Conservation (phyloP, 495 filamentous ascomycete genomes). For the Lichenothelia convexa region DNA sequence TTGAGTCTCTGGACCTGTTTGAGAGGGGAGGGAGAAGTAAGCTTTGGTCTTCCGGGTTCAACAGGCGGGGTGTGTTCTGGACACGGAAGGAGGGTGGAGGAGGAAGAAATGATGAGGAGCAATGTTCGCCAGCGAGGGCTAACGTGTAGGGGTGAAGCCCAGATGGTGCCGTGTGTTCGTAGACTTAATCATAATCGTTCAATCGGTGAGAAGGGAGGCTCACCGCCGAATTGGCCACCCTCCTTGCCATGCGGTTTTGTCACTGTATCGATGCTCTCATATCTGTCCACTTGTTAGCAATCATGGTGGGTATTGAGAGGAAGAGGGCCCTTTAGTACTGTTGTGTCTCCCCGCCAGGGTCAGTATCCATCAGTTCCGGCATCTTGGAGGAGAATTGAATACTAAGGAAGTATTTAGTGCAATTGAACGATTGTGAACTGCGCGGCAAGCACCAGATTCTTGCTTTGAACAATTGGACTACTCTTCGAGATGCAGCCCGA, state of each 20-base stretch:
- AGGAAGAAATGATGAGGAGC: background rate
- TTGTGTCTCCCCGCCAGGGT: slow-evolving; percentile 36
- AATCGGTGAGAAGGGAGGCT: slow-evolving; percentile 4
- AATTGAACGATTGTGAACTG: too few species aligned
- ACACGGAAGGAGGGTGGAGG: background rate
- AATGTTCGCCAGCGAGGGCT: background rate
- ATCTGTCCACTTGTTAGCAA: slow-evolving; percentile 23
- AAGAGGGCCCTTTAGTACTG: background rate
- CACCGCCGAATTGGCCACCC: slow-evolving; percentile 42
- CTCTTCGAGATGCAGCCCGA: too few species aligned
- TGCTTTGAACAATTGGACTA: too few species aligned
- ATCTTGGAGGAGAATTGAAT: too few species aligned
- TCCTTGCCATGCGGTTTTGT: slow-evolving; percentile 32
- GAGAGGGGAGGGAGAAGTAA: background rate
- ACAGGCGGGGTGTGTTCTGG: background rate
- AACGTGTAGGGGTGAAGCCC: background rate
- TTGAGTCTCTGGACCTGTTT: slow-evolving; percentile 9
- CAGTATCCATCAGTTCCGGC: slow-evolving; percentile 39
- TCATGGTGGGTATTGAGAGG: background rate
- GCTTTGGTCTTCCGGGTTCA: background rate
- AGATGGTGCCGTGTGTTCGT: background rate
- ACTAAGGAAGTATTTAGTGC: too few species aligned
- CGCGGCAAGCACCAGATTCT: too few species aligned
- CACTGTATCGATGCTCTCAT: slow-evolving; percentile 37
- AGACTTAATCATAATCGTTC: too few species aligned